Evolutionary conservation across 805 yeast genomes (phyloP).

Genomic region (Metschnikowia proteae): DNA sequence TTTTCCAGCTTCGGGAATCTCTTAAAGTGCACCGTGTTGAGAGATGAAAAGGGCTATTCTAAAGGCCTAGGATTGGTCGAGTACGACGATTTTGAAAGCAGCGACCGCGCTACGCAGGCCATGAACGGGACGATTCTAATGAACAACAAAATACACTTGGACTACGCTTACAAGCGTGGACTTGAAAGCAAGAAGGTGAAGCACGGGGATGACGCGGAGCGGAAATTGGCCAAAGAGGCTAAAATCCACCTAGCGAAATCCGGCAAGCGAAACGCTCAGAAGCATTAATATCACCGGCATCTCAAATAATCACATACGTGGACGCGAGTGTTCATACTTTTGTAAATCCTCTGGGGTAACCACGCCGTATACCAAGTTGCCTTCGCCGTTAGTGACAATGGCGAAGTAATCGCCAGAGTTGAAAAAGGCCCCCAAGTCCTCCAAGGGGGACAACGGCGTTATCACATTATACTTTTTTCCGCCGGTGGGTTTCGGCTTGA

Average conservation of each 20-base stretch:
- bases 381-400: slow-evolving; percentile 51
- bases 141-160: slow-evolving; percentile 58
- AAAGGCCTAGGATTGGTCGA: slow-evolving; percentile 66
- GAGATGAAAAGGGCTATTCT: slow-evolving; percentile 49
- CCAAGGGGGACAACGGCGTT: slow-evolving; percentile 55
- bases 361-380: slow-evolving; percentile 54
- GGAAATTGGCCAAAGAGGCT: slow-evolving; percentile 66
- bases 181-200: slow-evolving; percentile 43
- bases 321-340: slow-evolving; percentile 22
- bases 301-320: slow-evolving; percentile 11
- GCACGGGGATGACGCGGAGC: slow-evolving; percentile 80
- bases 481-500: slow-evolving; percentile 27
- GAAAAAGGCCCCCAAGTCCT: slow-evolving; percentile 49
- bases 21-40: slow-evolving; percentile 46
- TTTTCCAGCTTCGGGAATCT: slow-evolving; percentile 69
- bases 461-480: slow-evolving; percentile 40
- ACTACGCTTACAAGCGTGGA: slow-evolving; percentile 66
- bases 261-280: neutral
- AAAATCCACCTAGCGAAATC: slow-evolving; percentile 30
- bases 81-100: slow-evolving; percentile 58
- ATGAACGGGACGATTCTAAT: slow-evolving; percentile 68
- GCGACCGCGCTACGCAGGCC: slow-evolving; percentile 67
- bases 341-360: slow-evolving; percentile 41
- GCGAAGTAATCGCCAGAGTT: slow-evolving; percentile 50
- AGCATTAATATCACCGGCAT: neutral